Percentiles rank a stretch among this genome's conserved stretches.
phyloP scores from a whole-genome alignment of 176 grass and related monocot species.

The Themeda triandra region DNA sequence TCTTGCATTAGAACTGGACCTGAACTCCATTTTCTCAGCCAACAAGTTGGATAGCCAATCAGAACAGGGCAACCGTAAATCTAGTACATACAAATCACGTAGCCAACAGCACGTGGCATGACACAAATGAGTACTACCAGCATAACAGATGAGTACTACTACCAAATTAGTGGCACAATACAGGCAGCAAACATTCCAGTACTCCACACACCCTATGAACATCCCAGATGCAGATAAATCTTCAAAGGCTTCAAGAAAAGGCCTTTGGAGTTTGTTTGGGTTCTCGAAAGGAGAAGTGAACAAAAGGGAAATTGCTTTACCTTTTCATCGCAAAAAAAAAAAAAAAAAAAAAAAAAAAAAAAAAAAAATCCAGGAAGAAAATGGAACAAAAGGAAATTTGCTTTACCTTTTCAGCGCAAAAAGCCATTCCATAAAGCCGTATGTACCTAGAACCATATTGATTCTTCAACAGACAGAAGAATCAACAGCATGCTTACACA shows the following conservation, averaged over 20 bases:
- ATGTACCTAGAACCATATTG: not conserved
- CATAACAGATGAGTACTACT: not conserved
- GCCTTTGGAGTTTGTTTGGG: not conserved
- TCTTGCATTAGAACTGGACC: no score
- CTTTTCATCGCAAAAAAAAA: not conserved
- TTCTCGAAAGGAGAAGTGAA: not conserved
- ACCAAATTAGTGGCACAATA: not conserved
- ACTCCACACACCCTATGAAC: no score
- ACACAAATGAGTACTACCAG: not conserved
- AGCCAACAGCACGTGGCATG: not conserved
- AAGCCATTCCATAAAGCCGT: not conserved
- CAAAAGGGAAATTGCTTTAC: no score
- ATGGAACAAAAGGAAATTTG: no score
- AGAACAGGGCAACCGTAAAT: not conserved
- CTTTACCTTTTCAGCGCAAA: not conserved
- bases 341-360: no score
- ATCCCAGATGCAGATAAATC: no score
- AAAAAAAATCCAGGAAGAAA: no score
- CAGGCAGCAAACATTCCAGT: not conserved
- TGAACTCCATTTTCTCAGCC: constrained; percentile 3
- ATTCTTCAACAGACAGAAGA: not conserved
- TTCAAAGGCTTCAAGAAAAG: not conserved
- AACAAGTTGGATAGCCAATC: not conserved
- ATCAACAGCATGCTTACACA: not conserved
- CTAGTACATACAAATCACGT: no score